These are phyloP conservation scores for Sarocladium kiliense DNA, from an alignment of 2,329 filamentous ascomycete species.

Conservation along the genomic window DNA sequence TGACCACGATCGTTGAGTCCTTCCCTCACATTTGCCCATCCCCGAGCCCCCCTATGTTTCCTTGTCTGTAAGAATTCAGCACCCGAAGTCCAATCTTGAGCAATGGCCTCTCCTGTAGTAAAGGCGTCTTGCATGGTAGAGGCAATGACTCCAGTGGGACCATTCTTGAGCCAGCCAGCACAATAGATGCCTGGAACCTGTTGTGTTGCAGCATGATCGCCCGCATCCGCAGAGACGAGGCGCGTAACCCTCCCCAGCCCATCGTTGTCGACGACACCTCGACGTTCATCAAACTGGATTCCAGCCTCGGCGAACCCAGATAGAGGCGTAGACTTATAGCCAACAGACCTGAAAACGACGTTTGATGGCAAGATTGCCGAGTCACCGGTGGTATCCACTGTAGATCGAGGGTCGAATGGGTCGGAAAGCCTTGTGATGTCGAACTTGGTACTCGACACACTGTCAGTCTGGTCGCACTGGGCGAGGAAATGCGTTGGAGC, in stretches of 20 bases:
- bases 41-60: slow-evolving; percentile 26
- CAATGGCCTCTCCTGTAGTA: slow-evolving; percentile 76
- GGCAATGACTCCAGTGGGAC: slow-evolving; percentile 92
- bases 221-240: slow-evolving; percentile 23
- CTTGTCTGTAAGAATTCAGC: slow-evolving; percentile 31
- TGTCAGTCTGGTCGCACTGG: slow-evolving; percentile 34
- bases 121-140: slow-evolving; percentile 96
- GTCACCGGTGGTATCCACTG: slow-evolving; percentile 43
- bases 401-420: slow-evolving; percentile 46
- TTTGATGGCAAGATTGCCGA: slow-evolving; percentile 54
- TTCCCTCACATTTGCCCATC: slow-evolving; percentile 71
- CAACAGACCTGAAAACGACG: slow-evolving; percentile 87
- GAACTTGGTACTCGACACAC: slow-evolving; percentile 64
- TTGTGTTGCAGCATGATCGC: slow-evolving; percentile 29
- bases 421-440: slow-evolving; percentile 52
- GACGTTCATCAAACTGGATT: slow-evolving; percentile 69
- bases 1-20: slow-evolving; percentile 53
- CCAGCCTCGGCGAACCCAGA: slow-evolving; percentile 68
- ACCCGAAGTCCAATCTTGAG: slow-evolving; percentile 62
- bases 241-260: slow-evolving; percentile 63
- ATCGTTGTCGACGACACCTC: slow-evolving; percentile 80
- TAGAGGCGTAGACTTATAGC: slow-evolving; percentile 79
- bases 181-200: slow-evolving; percentile 73
- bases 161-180: slow-evolving; percentile 93
- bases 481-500: slow-evolving; percentile 66